A percentile compares a stretch with the other conserved stretches of the same genome.
Conservation (phyloP, 805 yeast genomes). For the Candida tammaniensis region DNA sequence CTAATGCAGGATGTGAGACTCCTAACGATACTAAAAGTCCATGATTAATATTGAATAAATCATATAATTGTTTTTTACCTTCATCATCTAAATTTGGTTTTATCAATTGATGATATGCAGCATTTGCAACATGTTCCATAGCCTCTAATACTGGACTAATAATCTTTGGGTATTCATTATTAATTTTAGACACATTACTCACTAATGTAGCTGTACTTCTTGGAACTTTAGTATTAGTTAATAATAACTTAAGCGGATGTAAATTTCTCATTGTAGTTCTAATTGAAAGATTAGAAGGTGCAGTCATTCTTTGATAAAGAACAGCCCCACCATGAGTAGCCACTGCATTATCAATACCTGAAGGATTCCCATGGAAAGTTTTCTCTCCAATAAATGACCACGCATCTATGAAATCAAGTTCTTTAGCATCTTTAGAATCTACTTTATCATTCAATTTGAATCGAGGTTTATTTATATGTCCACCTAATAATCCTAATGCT, state of each 20-base stretch:
- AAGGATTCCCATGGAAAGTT: conserved; percentile 94
- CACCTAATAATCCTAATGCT: conserved; percentile 64
- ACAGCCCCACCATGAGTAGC: conserved; percentile 97
- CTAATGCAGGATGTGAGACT: conserved; percentile 91
- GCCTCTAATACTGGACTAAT: conserved; percentile 63
- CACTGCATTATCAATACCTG: conserved; percentile 95
- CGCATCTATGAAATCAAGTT: conserved; percentile 62
- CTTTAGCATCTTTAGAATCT: conserved; percentile 30
- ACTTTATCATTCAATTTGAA: conserved; percentile 30
- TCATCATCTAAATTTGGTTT: conserved; percentile 48
- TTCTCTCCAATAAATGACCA: conserved; percentile 95
- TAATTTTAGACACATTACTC: conserved; percentile 62
- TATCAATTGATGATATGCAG: conserved; percentile 66
- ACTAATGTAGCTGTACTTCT: conserved; percentile 84
- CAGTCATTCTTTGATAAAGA: conserved; percentile 66
- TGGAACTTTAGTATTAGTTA: conserved; percentile 86
- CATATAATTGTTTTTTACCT: conserved; percentile 40
- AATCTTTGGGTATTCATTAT: conserved; percentile 52
- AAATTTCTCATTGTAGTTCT: conserved; percentile 67
- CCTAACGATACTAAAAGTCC: conserved; percentile 83
- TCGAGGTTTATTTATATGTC: conserved; percentile 44
- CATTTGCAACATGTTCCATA: conserved; percentile 69
- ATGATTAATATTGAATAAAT: conserved; percentile 78
- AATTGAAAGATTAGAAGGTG: conserved; percentile 53
- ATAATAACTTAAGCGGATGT: conserved; percentile 69